Conservation (phyloP, 805 yeast genomes). For the Schwanniomyces pseudopolymorphus region DNA sequence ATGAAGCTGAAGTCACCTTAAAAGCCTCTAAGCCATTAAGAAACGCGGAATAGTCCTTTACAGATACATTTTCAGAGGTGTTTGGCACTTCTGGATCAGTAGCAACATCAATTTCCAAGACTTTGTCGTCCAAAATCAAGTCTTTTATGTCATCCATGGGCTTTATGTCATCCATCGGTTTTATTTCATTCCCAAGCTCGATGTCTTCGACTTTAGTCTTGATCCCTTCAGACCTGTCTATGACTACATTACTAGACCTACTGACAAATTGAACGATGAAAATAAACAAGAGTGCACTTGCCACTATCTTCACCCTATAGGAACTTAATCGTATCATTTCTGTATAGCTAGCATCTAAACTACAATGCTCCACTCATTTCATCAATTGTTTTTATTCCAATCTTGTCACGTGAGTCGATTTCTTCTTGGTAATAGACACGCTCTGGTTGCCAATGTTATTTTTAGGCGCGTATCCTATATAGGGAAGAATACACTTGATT, state of each 20-base stretch:
- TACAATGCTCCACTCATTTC: background rate
- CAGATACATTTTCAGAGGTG: background rate
- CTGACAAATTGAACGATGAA: background rate
- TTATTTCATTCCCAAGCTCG: background rate
- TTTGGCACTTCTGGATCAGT: background rate
- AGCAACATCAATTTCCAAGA: background rate
- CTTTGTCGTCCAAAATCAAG: background rate
- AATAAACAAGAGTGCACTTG: background rate
- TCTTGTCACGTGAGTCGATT: background rate
- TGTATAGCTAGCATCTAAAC: background rate
- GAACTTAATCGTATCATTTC: background rate
- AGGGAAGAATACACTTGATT: no score
- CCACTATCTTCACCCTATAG: background rate
- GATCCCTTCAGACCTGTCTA: background rate
- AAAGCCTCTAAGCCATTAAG: constrained; percentile 33
- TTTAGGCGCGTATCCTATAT: no score
- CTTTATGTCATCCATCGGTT: background rate
- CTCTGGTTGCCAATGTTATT: background rate
- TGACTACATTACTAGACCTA: background rate
- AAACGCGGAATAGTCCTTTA: constrained; percentile 26
- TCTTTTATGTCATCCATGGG: background rate
- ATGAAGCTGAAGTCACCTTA: constrained; percentile 37
- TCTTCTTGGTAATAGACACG: background rate
- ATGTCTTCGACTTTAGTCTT: background rate
- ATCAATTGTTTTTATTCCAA: background rate